Conservation (phyloP, 1,284 basidiomycete genomes). For the Marasmius fiardii region DNA sequence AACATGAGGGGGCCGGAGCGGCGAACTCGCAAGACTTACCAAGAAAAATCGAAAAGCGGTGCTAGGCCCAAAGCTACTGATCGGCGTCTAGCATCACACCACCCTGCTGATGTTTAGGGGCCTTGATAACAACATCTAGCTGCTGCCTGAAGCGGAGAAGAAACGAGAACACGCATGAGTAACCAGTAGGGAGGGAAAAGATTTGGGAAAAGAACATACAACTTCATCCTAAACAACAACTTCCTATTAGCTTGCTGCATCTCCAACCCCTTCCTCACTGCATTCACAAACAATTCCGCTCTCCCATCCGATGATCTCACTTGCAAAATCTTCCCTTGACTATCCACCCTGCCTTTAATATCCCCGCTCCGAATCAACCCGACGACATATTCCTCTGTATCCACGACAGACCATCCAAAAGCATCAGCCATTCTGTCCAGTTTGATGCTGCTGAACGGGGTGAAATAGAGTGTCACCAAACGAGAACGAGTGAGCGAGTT, state of each 20-base stretch:
- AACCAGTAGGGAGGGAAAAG: neutral
- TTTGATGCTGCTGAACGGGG: constrained; percentile 41
- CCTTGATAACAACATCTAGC: constrained; percentile 55
- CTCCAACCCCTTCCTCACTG: constrained; percentile 67
- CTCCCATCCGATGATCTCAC: constrained; percentile 74
- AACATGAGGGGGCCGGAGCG: no score
- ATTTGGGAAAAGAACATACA: constrained; percentile 42
- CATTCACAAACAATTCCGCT: constrained; percentile 67
- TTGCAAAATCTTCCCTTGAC: constrained; percentile 75
- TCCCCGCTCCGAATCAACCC: constrained; percentile 69
- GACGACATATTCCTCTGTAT: constrained; percentile 69
- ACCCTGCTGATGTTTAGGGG: constrained; percentile 20
- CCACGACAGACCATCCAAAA: constrained; percentile 76
- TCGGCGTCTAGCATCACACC: no score
- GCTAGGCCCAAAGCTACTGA: no score
- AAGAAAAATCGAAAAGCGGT: no score
- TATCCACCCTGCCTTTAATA: constrained; percentile 78
- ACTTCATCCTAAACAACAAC: constrained; percentile 69
- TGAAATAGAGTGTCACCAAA: constrained; percentile 13
- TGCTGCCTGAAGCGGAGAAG: constrained; percentile 56
- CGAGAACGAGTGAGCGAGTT: constrained; percentile 10
- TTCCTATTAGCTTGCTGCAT: constrained; percentile 73
- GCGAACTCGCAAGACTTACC: no score
- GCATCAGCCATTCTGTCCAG: constrained; percentile 77
- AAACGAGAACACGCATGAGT: constrained; percentile 13